Evolutionary conservation across 2,329 filamentous ascomycete species (phyloP), one percentile per base, ranked within the genome.

Genomic region (Colletotrichum shisoi): DNA sequence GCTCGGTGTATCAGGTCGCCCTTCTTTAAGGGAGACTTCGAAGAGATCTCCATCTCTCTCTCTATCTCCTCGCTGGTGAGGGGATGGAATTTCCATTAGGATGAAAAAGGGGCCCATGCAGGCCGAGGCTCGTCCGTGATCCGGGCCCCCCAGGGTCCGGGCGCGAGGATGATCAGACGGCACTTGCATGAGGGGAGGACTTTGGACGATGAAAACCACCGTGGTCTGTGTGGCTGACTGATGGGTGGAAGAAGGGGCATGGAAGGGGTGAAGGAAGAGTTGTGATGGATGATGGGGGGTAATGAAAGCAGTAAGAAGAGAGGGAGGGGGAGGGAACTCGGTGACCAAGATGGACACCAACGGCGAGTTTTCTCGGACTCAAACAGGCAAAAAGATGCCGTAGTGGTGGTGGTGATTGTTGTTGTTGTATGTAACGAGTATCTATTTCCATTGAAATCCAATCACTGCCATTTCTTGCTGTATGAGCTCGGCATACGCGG

Each of bases 1-100:
- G 37, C n/a, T 42, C 45, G 62, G 24, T 48, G 64, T 64, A 51
- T 67, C 64, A 67, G 64, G 64, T 67, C 19, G 13, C 37, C 34
- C 37, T 51, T 49, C 61, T 51, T 44, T 27, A 42, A 44, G 37
- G 42, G 24, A 59, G 61, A 42, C 37, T 40, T 6, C 19, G 4
- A 40, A 17, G 45, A 31, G 61, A 68, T 57, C 61, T 19, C 15
- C 48, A 21, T 15, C n/a, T 6, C 37, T 24, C 17, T 48, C 31
- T 27, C 24, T 24, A 4, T 27, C 24, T 27, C 27, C 7, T 31
- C 7, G n/a, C 53, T 21, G 27, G 12, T 3, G 44, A 8, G 27
- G 27, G 27, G 7, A 39, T 12, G 2, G 34, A 42, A n/a, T 5
- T 19, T 8, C 15, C 17, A 13, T 21, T 15, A 19, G 6, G n/a